phyloP scores from a whole-genome alignment of 148 eudicot species.

The Fagopyrum homotropicum region DNA sequence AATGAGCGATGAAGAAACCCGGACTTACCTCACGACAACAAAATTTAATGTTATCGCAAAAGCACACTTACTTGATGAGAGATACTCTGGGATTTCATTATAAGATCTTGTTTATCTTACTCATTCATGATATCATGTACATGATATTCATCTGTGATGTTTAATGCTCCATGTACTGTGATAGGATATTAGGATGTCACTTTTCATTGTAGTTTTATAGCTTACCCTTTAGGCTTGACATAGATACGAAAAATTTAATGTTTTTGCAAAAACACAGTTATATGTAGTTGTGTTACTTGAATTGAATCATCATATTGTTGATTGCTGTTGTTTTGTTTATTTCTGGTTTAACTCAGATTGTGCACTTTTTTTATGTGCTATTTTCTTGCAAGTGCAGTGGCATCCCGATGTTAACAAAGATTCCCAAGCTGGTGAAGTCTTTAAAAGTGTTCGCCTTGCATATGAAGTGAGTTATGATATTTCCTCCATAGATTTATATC shows the following conservation, averaged over 20 bases:
- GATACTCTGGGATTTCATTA: too few relatives aligned
- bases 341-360: background rate
- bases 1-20: background rate
- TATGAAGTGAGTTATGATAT: slow-evolving; percentile 49
- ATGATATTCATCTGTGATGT: background rate
- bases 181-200: background rate
- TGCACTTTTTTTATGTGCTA: background rate
- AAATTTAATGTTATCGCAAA: too few relatives aligned
- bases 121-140: background rate
- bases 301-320: background rate
- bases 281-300: background rate
- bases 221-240: background rate
- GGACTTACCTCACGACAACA: background rate
- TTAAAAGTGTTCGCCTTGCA: slow-evolving; percentile 73
- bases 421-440: slow-evolving; percentile 53
- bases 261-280: background rate
- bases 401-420: slow-evolving; percentile 96
- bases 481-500: background rate
- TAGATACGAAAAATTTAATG: background rate
- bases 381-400: slow-evolving; percentile 41
- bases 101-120: background rate
- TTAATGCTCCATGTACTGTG: background rate
- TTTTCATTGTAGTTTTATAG: background rate
- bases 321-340: background rate
- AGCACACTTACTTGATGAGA: too few relatives aligned